Percentiles rank a stretch among this genome's conserved stretches.
These are phyloP conservation scores for Triticum urartu DNA, from an alignment of 176 grass and related monocot species.

Conservation along the genomic window DNA sequence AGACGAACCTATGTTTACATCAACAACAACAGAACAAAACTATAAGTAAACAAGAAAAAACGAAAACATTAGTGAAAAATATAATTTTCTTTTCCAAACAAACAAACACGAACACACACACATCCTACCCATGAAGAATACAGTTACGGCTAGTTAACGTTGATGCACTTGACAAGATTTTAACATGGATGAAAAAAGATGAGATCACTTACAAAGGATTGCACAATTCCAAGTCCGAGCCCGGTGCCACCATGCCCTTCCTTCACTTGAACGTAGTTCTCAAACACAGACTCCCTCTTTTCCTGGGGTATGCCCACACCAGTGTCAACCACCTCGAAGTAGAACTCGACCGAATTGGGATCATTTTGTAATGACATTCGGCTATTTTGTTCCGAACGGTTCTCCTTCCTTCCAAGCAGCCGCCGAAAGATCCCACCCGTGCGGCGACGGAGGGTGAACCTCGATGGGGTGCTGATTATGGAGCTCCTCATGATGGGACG, in stretches of 20 bases:
- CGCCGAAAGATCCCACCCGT: not conserved
- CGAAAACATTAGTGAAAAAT: too few species aligned
- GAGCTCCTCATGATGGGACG: conserved; percentile 27
- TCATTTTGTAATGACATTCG: conserved; percentile 25
- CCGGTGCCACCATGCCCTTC: conserved; percentile 67
- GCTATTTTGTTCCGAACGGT: not conserved
- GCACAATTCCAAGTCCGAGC: conserved; percentile 85
- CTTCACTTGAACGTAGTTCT: conserved; percentile 82
- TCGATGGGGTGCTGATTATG: conserved; percentile 14
- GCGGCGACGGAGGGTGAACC: not conserved
- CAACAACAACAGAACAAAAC: not conserved
- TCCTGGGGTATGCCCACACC: conserved; percentile 70
- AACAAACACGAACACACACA: too few species aligned
- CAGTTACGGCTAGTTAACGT: too few species aligned
- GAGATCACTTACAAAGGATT: conserved; percentile 65
- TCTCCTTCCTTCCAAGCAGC: conserved; percentile 10
- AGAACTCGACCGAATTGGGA: conserved; percentile 44
- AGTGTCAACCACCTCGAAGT: conserved; percentile 75
- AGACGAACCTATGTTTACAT: conserved; percentile 52
- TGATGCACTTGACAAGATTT: not conserved
- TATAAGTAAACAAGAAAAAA: not conserved
- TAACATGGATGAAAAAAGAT: not conserved
- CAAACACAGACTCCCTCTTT: conserved; percentile 69
- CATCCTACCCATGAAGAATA: too few species aligned
- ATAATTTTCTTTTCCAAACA: too few species aligned